Base-by-base conservation (phyloP, 192 early-diverging fungal species). In the Coemansia sp. region DNA sequence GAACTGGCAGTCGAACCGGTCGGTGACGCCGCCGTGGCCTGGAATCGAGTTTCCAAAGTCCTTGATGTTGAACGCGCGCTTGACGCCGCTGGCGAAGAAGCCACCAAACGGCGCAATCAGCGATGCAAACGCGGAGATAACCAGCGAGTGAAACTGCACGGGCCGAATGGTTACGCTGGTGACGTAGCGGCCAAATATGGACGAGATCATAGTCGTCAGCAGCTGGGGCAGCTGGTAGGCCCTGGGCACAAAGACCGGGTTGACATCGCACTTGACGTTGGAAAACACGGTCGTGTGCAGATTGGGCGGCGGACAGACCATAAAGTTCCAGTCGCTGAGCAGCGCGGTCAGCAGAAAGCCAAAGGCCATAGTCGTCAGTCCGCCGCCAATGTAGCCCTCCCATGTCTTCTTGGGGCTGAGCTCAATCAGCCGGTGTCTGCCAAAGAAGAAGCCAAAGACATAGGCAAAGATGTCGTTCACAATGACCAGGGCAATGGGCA, bases 1-100 rank as follows among this genome's bases (percentile, higher is more conserved):
- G 68, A 98, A 94, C 83, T 98, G 96, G 70, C 96, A 98, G 70
- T 98, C 94, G 84, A 98, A 94, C 25, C 96, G 87, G 79, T 98
- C 96, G 0, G 96, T 97, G 27, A 97, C 83, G 27, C 96, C 96
- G 63, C 96, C 96, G 61, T 98, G 96, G 22, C 96, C 96, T 6
- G 96, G 96, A 61, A 98, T 98, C 32, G 88, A 93, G 69, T 95
- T 87, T 11, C 93, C 91, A 80, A 95, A 98, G 71, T 98, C 96
- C 73, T 98, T 97, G 72, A 96, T 90, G 51, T 95, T 93, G 82
- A 98, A 95, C 1, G 96, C 96, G 28, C 96, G 85, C 76, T 98
- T 98, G 59, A 95, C 88, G 18, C 93, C 95, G 64, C 89, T 91
- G 7, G 96, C 96, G 83, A 98, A 98, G 84, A 97, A 98, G 13